These are phyloP conservation scores for Domatiomyces catenatus DNA, from an alignment of 2,329 filamentous ascomycete species.

Conservation along the genomic window DNA sequence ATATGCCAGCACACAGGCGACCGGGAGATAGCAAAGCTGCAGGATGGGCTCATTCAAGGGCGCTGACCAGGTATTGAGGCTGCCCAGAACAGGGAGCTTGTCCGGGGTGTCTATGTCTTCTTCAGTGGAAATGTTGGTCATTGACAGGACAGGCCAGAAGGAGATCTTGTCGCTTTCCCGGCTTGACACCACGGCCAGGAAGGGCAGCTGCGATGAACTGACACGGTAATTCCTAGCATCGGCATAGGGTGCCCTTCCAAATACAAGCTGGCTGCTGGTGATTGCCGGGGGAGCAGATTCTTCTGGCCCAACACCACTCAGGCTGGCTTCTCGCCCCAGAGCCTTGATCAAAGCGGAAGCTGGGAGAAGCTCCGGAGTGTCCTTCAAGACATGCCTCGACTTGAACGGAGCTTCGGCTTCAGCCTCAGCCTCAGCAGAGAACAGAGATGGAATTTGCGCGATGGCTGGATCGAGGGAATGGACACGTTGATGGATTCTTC, in stretches of 20 bases:
- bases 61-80: background rate
- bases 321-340: conserved; percentile 1
- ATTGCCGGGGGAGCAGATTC: background rate
- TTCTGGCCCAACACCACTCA: background rate
- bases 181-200: background rate
- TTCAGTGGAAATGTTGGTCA: background rate
- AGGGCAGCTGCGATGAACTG: background rate
- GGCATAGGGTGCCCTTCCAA: background rate
- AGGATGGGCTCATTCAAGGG: conserved; percentile 30
- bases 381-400: background rate
- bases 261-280: background rate
- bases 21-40: conserved; percentile 38
- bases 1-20: conserved; percentile 37
- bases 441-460: background rate
- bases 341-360: conserved; percentile 8
- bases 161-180: background rate
- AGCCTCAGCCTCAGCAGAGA: too few species aligned
- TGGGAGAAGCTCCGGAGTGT: conserved; percentile 6
- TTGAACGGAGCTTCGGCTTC: background rate
- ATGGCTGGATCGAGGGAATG: conserved; percentile 1
- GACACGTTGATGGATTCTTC: background rate
- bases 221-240: background rate
- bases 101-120: conserved; percentile 6
- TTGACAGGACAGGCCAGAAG: background rate
- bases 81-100: conserved; percentile 2